Evolutionary conservation across 2,329 filamentous ascomycete species (phyloP), one percentile per base, ranked within the genome.

Genomic region (Verticillium tricorpus): DNA sequence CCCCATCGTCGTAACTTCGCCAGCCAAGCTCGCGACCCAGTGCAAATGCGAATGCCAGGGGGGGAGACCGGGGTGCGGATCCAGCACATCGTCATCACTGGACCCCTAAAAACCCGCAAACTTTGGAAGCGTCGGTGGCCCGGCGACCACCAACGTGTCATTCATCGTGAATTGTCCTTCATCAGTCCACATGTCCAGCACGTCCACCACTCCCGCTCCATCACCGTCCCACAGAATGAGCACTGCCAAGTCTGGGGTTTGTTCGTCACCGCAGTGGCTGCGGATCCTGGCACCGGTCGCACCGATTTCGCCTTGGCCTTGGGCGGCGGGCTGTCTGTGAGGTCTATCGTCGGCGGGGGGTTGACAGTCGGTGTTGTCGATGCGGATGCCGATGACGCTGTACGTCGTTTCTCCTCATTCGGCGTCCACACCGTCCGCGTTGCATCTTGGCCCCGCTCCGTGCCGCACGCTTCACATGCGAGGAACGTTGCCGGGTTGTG

Each of bases 201-300:
- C 28, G 79, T 82, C 83, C 84, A 86, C 82, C 82, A 86, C 65
- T 80, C 76, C 55, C 76, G 73, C 61, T 85, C 81, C 75, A 85
- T 83, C 31, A 73, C 69, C 2, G 76, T 81, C 9, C 78, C 78
- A 65, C 85, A 87, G 60, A 77, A 76, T 17, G 76, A 77, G 65
- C 85, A 87, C 35, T 73, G 74, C 85, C 84, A 87, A 2, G 73
- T 76, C 60, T 69, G 70, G 45, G 69, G 70, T 50, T 61, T 68
- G 19, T 6, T 50, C 54, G 14, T 34, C 4, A 32, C 31, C 6
- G 69, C 61, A 19, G 67, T 60, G 40, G 65, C 61, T 19, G 66
- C 55, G n/a, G 65, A 62, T 56, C 62, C 58, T 58, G 56, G 35
- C 68, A 69, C 39, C 67, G 45, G n/a, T n/a, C 11, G 56, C 32